Conservation (phyloP, 177 flowering plant genomes). For the Vitis hybrid region DNA sequence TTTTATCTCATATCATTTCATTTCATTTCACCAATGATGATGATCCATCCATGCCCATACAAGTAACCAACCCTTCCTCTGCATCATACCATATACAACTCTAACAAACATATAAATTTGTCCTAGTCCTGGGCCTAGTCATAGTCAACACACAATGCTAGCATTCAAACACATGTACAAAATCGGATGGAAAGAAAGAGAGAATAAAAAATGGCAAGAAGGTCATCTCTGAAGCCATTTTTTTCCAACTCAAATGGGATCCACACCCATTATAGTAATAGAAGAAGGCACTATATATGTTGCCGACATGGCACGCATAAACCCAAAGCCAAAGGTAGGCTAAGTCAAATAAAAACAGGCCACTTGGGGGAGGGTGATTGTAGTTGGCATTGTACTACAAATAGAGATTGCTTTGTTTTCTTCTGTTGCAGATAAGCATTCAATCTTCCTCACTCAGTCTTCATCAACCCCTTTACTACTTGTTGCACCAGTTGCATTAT, state of each 20-base stretch:
- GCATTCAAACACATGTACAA: too few species aligned
- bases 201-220: too few species aligned
- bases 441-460: constrained; percentile 8
- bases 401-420: constrained; percentile 23
- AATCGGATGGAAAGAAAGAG: too few species aligned
- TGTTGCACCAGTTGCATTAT: neutral
- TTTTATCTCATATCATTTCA: too few species aligned
- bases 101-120: too few species aligned
- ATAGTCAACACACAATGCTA: too few species aligned
- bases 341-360: constrained; percentile 24
- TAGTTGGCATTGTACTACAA: constrained; percentile 1
- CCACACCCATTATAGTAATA: neutral
- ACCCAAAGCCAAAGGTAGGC: neutral
- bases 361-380: constrained; percentile 19
- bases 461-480: constrained; percentile 3
- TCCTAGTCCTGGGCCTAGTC: too few species aligned
- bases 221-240: neutral
- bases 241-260: neutral
- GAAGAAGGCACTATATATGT: constrained; percentile 11
- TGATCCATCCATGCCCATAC: too few species aligned
- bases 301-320: constrained; percentile 45
- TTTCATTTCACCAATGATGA: too few species aligned
- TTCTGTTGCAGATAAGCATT: constrained; percentile 31
- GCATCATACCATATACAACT: too few species aligned
- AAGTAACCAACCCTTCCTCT: too few species aligned